Evolutionary conservation across 192 early-diverging fungal species (phyloP).

Genomic region (Spizellomyces punctatus): DNA sequence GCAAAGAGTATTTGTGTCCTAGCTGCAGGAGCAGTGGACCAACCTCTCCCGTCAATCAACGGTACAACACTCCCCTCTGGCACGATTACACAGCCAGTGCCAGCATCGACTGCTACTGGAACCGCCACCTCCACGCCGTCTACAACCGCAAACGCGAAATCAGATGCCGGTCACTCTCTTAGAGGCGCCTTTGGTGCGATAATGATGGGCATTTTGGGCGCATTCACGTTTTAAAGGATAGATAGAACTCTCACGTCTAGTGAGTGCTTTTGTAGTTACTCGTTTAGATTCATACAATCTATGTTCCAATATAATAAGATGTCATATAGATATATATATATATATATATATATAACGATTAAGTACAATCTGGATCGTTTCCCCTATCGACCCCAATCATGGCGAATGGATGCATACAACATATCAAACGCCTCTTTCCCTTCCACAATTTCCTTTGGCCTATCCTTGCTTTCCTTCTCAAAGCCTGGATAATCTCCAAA

Average conservation of each 20-base stretch:
- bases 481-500: constrained; percentile 17
- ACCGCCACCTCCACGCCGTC: background rate
- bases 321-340: no score
- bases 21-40: constrained; percentile 20
- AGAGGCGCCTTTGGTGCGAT: no score
- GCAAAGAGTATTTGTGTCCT: constrained; percentile 22
- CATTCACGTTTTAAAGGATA: no score
- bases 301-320: no score
- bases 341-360: no score
- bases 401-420: background rate
- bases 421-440: constrained; percentile 11
- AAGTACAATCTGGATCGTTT: no score
- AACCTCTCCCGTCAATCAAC: constrained; percentile 27
- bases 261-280: no score
- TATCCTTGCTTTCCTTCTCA: constrained; percentile 8
- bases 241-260: no score
- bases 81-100: background rate
- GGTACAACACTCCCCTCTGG: background rate
- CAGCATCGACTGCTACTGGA: constrained; percentile 4
- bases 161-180: no score
- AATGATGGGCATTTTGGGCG: no score
- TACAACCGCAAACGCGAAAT: background rate
- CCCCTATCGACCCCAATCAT: background rate
- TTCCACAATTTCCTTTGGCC: constrained; percentile 1
- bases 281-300: no score